phyloP scores from a whole-genome alignment of 1,284 basidiomycete genomes.

The Tilletiopsis washingtonensis region DNA sequence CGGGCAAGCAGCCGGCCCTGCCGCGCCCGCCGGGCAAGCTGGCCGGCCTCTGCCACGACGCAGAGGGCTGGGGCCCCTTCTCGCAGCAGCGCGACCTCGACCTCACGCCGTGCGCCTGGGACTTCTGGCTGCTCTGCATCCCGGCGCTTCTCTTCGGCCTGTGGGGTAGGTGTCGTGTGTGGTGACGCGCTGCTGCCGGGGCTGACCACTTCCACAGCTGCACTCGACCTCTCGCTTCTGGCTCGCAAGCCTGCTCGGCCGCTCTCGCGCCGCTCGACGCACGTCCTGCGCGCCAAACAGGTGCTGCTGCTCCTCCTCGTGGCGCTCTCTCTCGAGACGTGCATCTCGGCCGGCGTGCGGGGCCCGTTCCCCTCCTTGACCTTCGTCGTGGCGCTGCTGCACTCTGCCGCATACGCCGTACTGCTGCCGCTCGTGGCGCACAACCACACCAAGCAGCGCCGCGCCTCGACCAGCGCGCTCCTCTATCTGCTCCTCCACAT shows the following conservation, averaged over 20 bases:
- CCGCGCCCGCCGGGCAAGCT: too few relatives aligned
- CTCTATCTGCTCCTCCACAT: conserved; percentile 75
- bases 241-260: conserved; percentile 8
- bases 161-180: conserved; percentile 9
- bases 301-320: conserved; percentile 43
- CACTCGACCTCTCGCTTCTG: conserved; percentile 13
- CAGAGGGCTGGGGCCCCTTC: conserved; percentile 56
- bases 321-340: conserved; percentile 52
- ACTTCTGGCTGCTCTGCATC: conserved; percentile 48
- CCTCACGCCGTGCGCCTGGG: conserved; percentile 74
- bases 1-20: too few relatives aligned
- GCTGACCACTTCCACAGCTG: background rate
- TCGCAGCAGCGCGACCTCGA: conserved; percentile 65
- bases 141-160: conserved; percentile 31
- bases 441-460: conserved; percentile 70
- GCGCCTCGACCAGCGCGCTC: conserved; percentile 68
- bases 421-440: conserved; percentile 42
- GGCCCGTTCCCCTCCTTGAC: conserved; percentile 8
- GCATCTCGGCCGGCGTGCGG: background rate
- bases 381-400: conserved; percentile 7
- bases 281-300: conserved; percentile 29
- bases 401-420: background rate
- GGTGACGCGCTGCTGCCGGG: background rate
- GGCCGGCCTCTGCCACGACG: conserved; percentile 9
- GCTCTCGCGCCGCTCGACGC: conserved; percentile 19